Evolutionary conservation across 2,329 filamentous ascomycete genomes (phyloP), one percentile per base, ranked within the genome.

Genomic region (Diplodia seriata): DNA sequence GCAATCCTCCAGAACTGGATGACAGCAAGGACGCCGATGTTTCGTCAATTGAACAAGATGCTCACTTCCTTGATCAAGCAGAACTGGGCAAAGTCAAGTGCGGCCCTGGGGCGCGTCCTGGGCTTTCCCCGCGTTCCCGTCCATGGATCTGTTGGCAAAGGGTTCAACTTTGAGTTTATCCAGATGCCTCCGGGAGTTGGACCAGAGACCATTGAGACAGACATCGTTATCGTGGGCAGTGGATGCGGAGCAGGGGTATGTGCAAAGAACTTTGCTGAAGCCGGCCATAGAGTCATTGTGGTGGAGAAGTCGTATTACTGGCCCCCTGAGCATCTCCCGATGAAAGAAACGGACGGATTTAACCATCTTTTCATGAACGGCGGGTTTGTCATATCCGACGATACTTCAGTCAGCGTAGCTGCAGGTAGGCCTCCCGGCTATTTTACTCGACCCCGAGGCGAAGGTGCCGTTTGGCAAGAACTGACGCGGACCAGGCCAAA

Each of bases 271-370:
- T 81, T 97, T 1, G 87, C 93, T 11, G 89, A 93, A 77, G 91
- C 90, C 0, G 92, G 91, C 4, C 84, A 91, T 70, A 83, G 84
- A 23, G 92, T 97, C 33, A 77, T 97, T 4, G 91, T 97, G 0
- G 89, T 93, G 3, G 93, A 96, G 72, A 95, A 95, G 76, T 87
- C 87, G 1, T 93, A 94, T 76, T 87, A 95, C 75, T 94, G 91
- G 80, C 81, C 89, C 0, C 86, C 91, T 0, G 83, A 87, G 1
- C 86, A 91, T 70, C 87, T 94, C 8, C 93, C 93, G 2, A 93
- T 97, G 90, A 78, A 83, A 2, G 87, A 91, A 71, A 80, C 82
- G 1, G 81, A 86, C 12, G 91, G 85, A 0, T 81, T 82, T 54
- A 78, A 83, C 7, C 87, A 91, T 73, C 82, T 97, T 33, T 95